Evolutionary conservation across 768 basidiomycete genomes (phyloP), one percentile per base, ranked within the genome.

Genomic region (Peribolospora kevripleyi): DNA sequence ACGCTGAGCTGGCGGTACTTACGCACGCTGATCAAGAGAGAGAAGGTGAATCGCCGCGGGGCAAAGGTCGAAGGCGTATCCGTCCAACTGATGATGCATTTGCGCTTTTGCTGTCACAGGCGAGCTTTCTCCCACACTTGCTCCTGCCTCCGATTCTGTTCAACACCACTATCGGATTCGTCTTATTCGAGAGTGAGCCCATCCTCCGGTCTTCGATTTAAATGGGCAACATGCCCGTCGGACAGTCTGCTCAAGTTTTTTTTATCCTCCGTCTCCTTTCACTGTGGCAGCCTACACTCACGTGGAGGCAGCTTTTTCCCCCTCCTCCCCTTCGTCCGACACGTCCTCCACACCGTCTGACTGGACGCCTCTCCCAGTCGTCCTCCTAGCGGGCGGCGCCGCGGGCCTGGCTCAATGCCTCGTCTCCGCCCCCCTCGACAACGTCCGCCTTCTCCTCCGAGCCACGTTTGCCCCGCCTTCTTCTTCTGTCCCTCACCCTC

Each of bases 401-500:
- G 63, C 63, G 25, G 63, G 63, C 5, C 60, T 60, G 1, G 55
- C 59, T 0, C 63, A 64, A 55, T 59, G 60, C 3, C 46, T 62
- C 50, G 54, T 64, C 46, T 62, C 61, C 3, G 54, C 59, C 1
- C 63, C 63, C 0, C 57, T 64, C 42, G 63, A 64, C 55, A 64
- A 64, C 53, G 60, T 61, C 7, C 57, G 63, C 8, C 54, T 60
- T 13, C 60, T 61, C n/a, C 40, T 61, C 14, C 55, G 56, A 6
- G 52, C 53, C 47, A 53, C 57, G 11, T 52, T 61, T 5, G 57
- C 58, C 52, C 54, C 56, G 36, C 46, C 48, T 1, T 38, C 51
- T 25, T 1, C 25, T 25, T 25, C 25, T 25, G 25, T 25, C 25
- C 25, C 25, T 25, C 25, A 1, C 25, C 25, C 25, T 25, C 25